phyloP scores from a whole-genome alignment of 257 asterid genomes.

The Primulina tabacum region DNA sequence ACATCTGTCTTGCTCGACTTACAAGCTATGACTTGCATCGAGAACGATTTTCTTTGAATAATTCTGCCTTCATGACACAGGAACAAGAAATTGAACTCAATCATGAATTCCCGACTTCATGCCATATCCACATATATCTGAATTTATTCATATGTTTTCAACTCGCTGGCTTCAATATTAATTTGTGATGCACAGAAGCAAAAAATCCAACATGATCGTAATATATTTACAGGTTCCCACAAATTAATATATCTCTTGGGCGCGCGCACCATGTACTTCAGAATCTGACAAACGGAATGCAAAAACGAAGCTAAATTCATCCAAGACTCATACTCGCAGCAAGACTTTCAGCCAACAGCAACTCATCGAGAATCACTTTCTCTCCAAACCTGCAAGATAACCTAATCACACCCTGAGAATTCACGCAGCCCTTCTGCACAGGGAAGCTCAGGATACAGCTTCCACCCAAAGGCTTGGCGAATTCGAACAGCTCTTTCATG shows the following conservation, averaged over 20 bases:
- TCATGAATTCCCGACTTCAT: too few species aligned
- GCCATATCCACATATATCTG: too few species aligned
- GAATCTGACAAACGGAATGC: neutral
- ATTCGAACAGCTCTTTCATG: constrained; percentile 59
- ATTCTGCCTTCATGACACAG: too few species aligned
- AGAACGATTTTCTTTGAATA: neutral
- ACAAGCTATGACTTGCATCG: neutral
- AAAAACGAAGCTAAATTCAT: neutral
- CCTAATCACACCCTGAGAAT: constrained; percentile 56
- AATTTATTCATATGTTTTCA: too few species aligned
- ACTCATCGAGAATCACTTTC: constrained; percentile 47
- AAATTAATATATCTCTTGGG: neutral
- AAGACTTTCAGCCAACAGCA: constrained; percentile 43
- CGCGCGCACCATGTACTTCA: neutral
- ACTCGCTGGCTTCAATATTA: too few species aligned
- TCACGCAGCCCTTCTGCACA: constrained; percentile 49
- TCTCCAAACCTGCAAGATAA: constrained; percentile 63
- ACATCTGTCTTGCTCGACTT: neutral
- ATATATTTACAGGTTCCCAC: neutral
- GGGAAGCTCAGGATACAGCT: constrained; percentile 46
- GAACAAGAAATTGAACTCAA: too few species aligned
- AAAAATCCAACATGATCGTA: neutral
- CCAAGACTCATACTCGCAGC: constrained; percentile 35
- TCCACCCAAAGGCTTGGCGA: constrained; percentile 41
- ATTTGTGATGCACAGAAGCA: neutral